These are phyloP conservation scores for Ophiocordyceps camponoti-saundersi DNA, from an alignment of 2,329 filamentous ascomycete genomes.

Conservation along the genomic window DNA sequence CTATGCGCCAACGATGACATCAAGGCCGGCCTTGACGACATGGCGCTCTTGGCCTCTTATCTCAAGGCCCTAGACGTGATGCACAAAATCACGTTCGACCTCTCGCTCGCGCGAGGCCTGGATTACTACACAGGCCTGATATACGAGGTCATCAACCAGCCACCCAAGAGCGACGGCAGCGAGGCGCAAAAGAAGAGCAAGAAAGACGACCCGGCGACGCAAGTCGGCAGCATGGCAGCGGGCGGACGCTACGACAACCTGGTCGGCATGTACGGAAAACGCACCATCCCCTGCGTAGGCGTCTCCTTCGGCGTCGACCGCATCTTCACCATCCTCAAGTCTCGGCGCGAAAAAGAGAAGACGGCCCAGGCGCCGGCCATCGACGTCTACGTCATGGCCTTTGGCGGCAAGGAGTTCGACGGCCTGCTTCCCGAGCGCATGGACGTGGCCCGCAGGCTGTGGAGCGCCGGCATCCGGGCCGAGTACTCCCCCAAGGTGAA, in stretches of 20 bases:
- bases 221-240: constrained; percentile 73
- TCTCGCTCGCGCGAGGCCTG: constrained; percentile 78
- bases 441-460: constrained; percentile 57
- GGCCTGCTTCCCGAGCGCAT: constrained; percentile 74
- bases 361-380: constrained; percentile 43
- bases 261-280: constrained; percentile 85
- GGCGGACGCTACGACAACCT: constrained; percentile 85
- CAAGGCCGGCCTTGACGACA: constrained; percentile 65
- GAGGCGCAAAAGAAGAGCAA: constrained; percentile 27
- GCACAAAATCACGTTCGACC: constrained; percentile 69
- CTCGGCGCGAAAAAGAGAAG: constrained; percentile 42
- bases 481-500: constrained; percentile 85
- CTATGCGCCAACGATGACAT: constrained; percentile 57
- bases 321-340: constrained; percentile 84
- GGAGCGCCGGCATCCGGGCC: constrained; percentile 69
- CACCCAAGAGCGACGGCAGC: constrained; percentile 11
- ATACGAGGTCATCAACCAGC: constrained; percentile 71
- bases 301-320: constrained; percentile 90
- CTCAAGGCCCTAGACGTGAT: constrained; percentile 60
- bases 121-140: constrained; percentile 88
- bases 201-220: constrained; percentile 33
- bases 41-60: constrained; percentile 67
- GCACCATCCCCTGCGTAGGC: constrained; percentile 44
- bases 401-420: constrained; percentile 71
- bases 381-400: constrained; percentile 90